Conservation (phyloP, 2,329 filamentous ascomycete genomes). For the Ophiostoma novo-ulmi region DNA sequence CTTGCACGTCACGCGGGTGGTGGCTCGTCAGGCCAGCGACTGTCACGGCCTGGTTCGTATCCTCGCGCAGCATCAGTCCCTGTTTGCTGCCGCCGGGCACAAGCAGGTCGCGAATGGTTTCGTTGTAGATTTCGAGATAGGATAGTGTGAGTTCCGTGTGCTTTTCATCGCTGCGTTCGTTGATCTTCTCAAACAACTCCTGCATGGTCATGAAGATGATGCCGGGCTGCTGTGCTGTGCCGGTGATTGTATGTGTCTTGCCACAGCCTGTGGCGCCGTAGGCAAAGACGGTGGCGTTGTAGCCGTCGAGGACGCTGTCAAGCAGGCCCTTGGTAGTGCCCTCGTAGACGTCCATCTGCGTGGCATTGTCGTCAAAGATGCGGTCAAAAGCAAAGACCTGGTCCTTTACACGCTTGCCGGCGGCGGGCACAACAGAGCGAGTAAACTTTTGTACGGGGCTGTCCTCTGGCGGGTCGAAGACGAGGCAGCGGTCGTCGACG, state of each 20-base stretch:
- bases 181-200: conserved; percentile 93
- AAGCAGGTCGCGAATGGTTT: conserved; percentile 91
- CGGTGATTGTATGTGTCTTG: conserved; percentile 96
- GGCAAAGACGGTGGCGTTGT: conserved; percentile 97
- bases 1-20: conserved; percentile 80
- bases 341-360: conserved; percentile 92
- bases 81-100: conserved; percentile 78
- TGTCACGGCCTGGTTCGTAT: conserved; percentile 86
- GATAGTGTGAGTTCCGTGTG: conserved; percentile 85
- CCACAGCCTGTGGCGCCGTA: conserved; percentile 97
- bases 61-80: conserved; percentile 86
- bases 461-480: conserved; percentile 96
- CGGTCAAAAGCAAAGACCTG: conserved; percentile 96
- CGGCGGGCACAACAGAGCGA: conserved; percentile 66
- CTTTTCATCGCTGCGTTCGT: conserved; percentile 80
- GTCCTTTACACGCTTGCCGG: conserved; percentile 91
- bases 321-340: conserved; percentile 83
- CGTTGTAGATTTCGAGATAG: conserved; percentile 98
- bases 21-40: conserved; percentile 89
- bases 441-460: conserved; percentile 85
- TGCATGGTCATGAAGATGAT: conserved; percentile 99
- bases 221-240: conserved; percentile 84
- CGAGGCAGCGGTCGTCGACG: conserved; percentile 87
- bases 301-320: conserved; percentile 92
- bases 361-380: conserved; percentile 92